Conservation (phyloP, 2,329 filamentous ascomycete species). For the Paraphaeosphaeria sporulosa region DNA sequence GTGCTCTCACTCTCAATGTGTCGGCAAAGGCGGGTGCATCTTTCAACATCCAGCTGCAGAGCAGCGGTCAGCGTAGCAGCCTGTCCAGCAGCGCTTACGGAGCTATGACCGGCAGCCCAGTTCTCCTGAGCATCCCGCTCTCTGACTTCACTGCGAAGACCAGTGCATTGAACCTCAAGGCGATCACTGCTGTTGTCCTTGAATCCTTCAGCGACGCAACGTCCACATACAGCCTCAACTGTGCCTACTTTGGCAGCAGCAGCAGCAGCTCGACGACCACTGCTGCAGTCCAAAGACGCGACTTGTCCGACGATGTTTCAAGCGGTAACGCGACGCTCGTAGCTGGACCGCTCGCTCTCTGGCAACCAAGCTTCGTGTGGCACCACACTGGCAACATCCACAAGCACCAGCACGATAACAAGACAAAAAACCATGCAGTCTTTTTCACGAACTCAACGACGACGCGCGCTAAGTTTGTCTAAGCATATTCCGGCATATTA, state of each 20-base stretch:
- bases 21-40: constrained; percentile 14
- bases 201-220: constrained; percentile 13
- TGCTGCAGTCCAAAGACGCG: too few relatives aligned
- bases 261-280: not conserved
- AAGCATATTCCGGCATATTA: not conserved
- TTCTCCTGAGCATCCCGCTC: constrained; percentile 15
- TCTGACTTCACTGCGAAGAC: constrained; percentile 11
- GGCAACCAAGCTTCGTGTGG: constrained; percentile 9
- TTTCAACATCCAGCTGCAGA: constrained; percentile 21
- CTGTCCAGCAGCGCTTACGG: constrained; percentile 11
- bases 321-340: not conserved
- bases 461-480: not conserved
- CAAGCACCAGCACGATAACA: constrained; percentile 1
- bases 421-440: not conserved
- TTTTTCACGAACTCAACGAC: constrained; percentile 5
- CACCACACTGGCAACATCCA: constrained; percentile 8
- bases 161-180: constrained; percentile 4
- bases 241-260: constrained; percentile 16
- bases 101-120: constrained; percentile 16
- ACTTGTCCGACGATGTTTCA: not conserved
- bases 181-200: constrained; percentile 14
- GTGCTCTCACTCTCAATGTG: constrained; percentile 15
- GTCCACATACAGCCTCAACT: constrained; percentile 15
- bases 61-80: constrained; percentile 8
- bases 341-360: constrained; percentile 2